Percentiles rank a stretch among this genome's conserved stretches.
Conservation (phyloP, 306 rosid species). For the Heteromeles arbutifolia region DNA sequence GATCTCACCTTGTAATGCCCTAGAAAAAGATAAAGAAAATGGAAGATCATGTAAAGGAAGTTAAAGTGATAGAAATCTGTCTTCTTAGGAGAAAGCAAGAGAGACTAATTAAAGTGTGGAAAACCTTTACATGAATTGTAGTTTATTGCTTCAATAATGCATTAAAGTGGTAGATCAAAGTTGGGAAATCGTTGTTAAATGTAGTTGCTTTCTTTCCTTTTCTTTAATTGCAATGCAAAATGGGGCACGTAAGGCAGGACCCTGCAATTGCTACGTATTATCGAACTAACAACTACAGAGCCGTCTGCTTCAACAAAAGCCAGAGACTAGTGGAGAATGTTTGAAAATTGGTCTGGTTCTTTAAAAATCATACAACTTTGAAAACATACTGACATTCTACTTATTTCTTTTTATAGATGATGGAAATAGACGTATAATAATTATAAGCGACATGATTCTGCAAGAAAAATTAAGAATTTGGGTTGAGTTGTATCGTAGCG, state of each 20-base stretch:
- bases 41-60: not conserved
- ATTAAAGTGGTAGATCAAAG: conserved; percentile 3
- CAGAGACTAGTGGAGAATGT: not conserved
- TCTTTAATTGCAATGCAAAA: not conserved
- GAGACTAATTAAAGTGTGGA: not conserved
- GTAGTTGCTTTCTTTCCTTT: conserved; percentile 1
- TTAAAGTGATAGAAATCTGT: conserved; percentile 8
- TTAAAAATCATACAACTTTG: not conserved
- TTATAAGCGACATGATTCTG: not conserved
- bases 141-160: conserved; percentile 12
- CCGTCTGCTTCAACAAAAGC: conserved; percentile 1
- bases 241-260: not conserved
- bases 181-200: not conserved
- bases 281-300: not conserved
- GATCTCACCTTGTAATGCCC: not conserved
- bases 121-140: conserved; percentile 2
- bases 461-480: not conserved
- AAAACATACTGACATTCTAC: not conserved
- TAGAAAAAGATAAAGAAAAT: not conserved
- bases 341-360: not conserved
- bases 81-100: conserved; percentile 21
- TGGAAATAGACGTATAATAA: not conserved
- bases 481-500: not conserved
- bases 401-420: not conserved
- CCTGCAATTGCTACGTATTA: not conserved